Conservation (phyloP, 2,329 filamentous ascomycete genomes). For the Pestalotiopsis sp. region DNA sequence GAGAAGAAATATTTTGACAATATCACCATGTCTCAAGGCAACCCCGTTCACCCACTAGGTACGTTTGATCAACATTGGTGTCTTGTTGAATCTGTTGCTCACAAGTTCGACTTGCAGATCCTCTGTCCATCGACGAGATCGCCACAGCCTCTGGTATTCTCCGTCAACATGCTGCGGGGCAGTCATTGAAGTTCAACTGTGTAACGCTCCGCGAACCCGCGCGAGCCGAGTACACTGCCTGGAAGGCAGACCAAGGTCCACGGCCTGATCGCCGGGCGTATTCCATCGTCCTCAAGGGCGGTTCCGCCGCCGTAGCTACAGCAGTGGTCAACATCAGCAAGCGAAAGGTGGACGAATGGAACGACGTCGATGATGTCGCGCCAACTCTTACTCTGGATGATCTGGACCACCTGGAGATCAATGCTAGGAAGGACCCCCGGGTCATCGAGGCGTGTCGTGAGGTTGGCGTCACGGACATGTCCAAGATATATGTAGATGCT, state of each 20-base stretch:
- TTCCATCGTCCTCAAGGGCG: conserved; percentile 49
- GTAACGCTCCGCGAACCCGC: conserved; percentile 68
- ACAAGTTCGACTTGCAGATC: conserved; percentile 40
- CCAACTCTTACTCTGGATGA: conserved; percentile 76
- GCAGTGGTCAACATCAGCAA: conserved; percentile 52
- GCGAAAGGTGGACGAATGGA: conserved; percentile 44
- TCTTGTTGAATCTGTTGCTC: not conserved
- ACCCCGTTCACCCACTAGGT: conserved; percentile 41
- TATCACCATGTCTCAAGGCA: not conserved
- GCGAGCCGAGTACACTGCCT: conserved; percentile 66
- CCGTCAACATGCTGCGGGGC: conserved; percentile 37
- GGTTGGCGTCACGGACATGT: conserved; percentile 78
- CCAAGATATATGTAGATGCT: conserved; percentile 81
- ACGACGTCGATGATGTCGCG: conserved; percentile 48
- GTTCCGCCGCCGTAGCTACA: conserved; percentile 46
- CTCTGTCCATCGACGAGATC: conserved; percentile 58
- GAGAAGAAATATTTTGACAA: not conserved
- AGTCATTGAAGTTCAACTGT: conserved; percentile 56
- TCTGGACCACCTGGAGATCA: conserved; percentile 72
- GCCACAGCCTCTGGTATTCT: conserved; percentile 51
- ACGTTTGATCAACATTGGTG: not conserved
- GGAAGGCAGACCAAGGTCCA: conserved; percentile 51
- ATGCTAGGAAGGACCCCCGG: conserved; percentile 69
- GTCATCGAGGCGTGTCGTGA: conserved; percentile 79
- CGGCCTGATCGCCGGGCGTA: conserved; percentile 54